phyloP scores from a whole-genome alignment of 2,329 filamentous ascomycete genomes.

The Fusarium sp. region DNA sequence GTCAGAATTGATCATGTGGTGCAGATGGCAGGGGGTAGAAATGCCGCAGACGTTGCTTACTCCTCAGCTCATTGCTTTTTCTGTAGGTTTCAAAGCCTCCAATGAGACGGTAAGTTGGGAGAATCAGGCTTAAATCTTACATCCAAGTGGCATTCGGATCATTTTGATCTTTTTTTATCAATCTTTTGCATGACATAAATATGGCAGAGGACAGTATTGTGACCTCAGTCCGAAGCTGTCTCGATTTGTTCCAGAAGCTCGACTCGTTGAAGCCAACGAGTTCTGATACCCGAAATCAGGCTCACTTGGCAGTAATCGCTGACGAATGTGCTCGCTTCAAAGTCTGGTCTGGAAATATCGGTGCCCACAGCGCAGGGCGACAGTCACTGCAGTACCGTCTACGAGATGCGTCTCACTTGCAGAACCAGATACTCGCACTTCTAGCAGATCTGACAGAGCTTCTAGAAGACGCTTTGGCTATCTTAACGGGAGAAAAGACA shows the following conservation, averaged over 20 bases:
- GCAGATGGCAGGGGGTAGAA: not conserved
- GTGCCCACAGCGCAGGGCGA: not conserved
- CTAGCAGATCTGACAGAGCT: not conserved
- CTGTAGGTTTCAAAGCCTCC: not conserved
- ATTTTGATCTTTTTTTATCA: not conserved
- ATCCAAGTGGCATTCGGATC: not conserved
- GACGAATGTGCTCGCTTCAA: slow-evolving; percentile 11
- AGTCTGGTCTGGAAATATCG: slow-evolving; percentile 17
- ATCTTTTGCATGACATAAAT: not conserved
- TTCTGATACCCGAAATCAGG: not conserved
- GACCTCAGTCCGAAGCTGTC: not conserved
- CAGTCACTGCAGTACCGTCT: slow-evolving; percentile 12
- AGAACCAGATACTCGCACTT: not conserved
- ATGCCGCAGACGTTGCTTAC: not conserved
- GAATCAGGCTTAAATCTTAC: not conserved
- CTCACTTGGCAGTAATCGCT: not conserved
- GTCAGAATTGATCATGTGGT: not conserved
- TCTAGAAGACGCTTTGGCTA: slow-evolving; percentile 2
- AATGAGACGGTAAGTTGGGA: not conserved
- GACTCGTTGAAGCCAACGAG: too few species aligned
- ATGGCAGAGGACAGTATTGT: not conserved
- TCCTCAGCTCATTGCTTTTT: too few species aligned
- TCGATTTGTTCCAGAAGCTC: not conserved
- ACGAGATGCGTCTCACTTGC: slow-evolving; percentile 11
- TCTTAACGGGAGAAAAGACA: not conserved